Base-by-base conservation (phyloP, 208 protist species). In the Leishmania braziliensis region DNA sequence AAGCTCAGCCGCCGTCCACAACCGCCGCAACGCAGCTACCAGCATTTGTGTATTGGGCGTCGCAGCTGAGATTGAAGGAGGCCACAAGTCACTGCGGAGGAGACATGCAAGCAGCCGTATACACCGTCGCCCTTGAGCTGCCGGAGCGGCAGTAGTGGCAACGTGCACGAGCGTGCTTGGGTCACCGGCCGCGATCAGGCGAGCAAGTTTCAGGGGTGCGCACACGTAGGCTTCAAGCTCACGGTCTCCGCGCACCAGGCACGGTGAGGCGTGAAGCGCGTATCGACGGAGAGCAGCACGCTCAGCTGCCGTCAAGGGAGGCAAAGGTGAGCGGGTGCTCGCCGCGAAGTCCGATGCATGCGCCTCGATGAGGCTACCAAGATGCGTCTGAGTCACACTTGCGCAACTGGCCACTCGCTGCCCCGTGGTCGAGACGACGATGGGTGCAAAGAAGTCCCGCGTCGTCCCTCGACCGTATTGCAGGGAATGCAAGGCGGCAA, bases 51-150 rank as follows among this genome's bases (percentile, higher is more conserved):
- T 33, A 12, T 51, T 72, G 53, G 10, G 5, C 48, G n/a, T 58
- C 9, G 46, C 63, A 9, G 10, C 63, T 8, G 58, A 69, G 62
- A n/a, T 53, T 56, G 74, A 82, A 26, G 60, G 36, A 51, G 39
- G 26, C 82, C 82, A 86, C 82, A 82, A 12, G 48, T 86, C 82
- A 8, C 14, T 62, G 20, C 82, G 82, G 20, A 86, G 62, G 43
- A 86, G 82, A 65, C 82, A 86, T n/a, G 82, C 82, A 23, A 69
- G 29, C 23, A 86, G 73, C 20, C 78, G 82, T 39, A 82, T 51
- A 29, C 58, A 82, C 48, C 36, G 48, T 58, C 74, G 68, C 53
- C 66, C 70, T 26, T 76, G 82, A 23, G 74, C 78, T 0, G 63
- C 72, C 6, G 82, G 78, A 20, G 78, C 77, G 39, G 82, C 66